Conservation (phyloP, 163 green algal genomes). For the Scenedesmus sp. region DNA sequence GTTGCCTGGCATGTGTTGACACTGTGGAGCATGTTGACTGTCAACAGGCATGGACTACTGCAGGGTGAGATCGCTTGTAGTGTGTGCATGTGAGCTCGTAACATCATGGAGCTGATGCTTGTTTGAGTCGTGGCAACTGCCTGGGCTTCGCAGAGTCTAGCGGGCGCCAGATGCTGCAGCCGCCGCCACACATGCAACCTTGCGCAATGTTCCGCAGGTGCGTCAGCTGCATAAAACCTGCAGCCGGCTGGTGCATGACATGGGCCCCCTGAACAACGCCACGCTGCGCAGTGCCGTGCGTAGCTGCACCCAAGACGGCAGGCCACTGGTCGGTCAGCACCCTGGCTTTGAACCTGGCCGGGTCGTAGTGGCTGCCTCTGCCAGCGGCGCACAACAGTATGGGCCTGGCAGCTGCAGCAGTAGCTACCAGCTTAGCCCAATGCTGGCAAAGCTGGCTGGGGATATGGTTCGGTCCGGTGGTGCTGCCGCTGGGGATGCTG, state of each 20-base stretch:
- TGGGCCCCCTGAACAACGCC: not conserved
- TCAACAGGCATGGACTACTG: not conserved
- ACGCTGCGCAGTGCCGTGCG: not conserved
- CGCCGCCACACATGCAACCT: not conserved
- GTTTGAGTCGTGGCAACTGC: not conserved
- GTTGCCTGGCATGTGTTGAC: not conserved
- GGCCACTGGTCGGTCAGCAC: constrained; percentile 33
- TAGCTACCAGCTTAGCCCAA: constrained; percentile 27
- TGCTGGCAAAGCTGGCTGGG: constrained; percentile 43
- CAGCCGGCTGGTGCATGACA: not conserved
- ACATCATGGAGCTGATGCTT: not conserved
- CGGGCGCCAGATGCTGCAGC: not conserved
- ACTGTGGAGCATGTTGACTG: not conserved
- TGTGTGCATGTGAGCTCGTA: not conserved
- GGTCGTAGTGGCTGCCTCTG: constrained; percentile 13
- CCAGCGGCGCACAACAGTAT: not conserved
- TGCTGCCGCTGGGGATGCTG: not conserved
- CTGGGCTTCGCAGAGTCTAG: not conserved
- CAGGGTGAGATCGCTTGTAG: not conserved
- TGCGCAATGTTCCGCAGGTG: not conserved
- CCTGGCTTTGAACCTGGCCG: constrained; percentile 46
- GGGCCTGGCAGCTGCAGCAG: constrained; percentile 34
- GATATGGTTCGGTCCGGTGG: constrained; percentile 31
- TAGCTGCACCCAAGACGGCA: constrained; percentile 32
- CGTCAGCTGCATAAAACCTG: constrained; percentile 27